phyloP scores from a whole-genome alignment of 768 basidiomycete species.

The Hydnomerulius pinastri region DNA sequence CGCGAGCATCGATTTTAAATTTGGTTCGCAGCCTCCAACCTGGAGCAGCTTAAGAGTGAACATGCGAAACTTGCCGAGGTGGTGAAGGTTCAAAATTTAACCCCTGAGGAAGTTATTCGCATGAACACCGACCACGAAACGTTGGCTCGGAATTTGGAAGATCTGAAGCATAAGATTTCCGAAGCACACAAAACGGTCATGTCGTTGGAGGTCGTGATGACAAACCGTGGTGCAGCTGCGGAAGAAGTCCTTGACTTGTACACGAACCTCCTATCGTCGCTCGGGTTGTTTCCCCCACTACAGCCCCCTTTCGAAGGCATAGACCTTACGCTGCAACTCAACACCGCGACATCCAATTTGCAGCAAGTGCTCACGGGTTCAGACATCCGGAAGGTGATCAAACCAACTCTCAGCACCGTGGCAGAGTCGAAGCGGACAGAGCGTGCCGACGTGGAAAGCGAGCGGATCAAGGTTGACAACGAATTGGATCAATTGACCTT shows the following conservation, averaged over 20 bases:
- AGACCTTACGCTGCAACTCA: conserved; percentile 80
- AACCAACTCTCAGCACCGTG: conserved; percentile 72
- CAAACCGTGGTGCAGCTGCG: conserved; percentile 75
- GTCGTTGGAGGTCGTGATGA: conserved; percentile 81
- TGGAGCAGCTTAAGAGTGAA: conserved; percentile 66
- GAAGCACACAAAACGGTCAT: conserved; percentile 74
- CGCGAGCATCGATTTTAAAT: not conserved
- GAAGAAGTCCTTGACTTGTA: conserved; percentile 85
- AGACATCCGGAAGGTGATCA: conserved; percentile 71
- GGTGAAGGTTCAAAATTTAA: conserved; percentile 86
- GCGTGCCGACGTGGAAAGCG: conserved; percentile 70
- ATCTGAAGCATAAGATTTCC: conserved; percentile 72
- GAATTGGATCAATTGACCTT: conserved; percentile 76
- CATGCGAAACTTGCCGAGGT: conserved; percentile 60
- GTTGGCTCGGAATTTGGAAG: conserved; percentile 70
- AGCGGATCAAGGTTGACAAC: conserved; percentile 79
- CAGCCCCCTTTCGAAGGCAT: conserved; percentile 69
- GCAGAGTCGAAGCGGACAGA: conserved; percentile 74
- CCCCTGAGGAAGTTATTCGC: conserved; percentile 85
- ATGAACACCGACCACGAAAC: conserved; percentile 92
- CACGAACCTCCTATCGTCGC: conserved; percentile 66
- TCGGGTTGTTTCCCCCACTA: conserved; percentile 78
- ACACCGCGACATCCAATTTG: conserved; percentile 72
- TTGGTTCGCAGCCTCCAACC: conserved; percentile 49
- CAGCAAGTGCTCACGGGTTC: conserved; percentile 67